Evolutionary conservation across 352 stramenopile species (phyloP), one percentile per base, ranked within the genome.

Genomic region (Peronosclerospora sorghi): DNA sequence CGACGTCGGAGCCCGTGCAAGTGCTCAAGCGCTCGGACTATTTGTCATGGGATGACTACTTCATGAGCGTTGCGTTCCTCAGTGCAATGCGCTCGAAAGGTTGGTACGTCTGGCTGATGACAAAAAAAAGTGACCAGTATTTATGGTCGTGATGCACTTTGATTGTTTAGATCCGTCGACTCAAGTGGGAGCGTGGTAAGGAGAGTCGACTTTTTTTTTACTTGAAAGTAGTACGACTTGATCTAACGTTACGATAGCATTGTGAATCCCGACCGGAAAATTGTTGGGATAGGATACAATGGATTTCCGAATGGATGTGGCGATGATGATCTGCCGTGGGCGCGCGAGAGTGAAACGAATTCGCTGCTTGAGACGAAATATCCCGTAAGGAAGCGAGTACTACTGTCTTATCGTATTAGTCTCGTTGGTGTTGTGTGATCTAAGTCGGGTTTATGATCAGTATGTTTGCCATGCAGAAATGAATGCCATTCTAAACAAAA

Each of bases 401-500:
- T 9, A 18, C 36, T 0, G 18, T 28, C 18, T 9, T 39, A 35
- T 41, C 20, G 9, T 29, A 29, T n/a, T 43, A 28, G 15, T 20
- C 29, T 51, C 24, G 51, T 15, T 43, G 42, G 14, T 19, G 37
- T 30, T 46, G 1, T 15, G 17, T 41, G 7, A n/a, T n/a, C n/a
- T n/a, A n/a, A n/a, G n/a, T n/a, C n/a, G n/a, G n/a, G n/a, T n/a
- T 8, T 35, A 14, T 28, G 13, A 15, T 14, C 42, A 96, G 65
- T 99, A 98, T 64, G 96, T 99, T 17, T 97, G 92, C 41, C 96
- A 99, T 56, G 96, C 96, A 14, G 96, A 99, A 72, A 96, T 98
- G 72, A 99, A 98, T 68, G 95, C 96, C 5, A 98, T 99, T 61
- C 59, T 99, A 40, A 99, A 99, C 68, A 98, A 97, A 59, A 97